These are phyloP conservation scores for Suhomyces taliae DNA, from an alignment of 1,139 yeast genomes.

Conservation along the genomic window DNA sequence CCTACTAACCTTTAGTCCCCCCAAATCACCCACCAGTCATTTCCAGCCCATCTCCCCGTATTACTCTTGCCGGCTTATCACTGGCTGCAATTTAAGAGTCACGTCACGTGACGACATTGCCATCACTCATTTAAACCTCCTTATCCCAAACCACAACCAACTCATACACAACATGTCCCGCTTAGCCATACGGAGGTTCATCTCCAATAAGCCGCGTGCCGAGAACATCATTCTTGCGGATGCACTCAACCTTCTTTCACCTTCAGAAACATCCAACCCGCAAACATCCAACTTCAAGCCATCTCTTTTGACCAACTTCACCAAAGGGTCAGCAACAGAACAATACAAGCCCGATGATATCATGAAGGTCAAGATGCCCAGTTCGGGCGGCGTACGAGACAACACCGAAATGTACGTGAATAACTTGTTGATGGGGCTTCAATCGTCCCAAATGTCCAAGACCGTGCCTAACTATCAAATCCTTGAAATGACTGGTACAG, in stretches of 20 bases:
- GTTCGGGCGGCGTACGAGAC: slow-evolving; percentile 5
- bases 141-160: not conserved
- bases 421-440: slow-evolving; percentile 22
- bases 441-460: slow-evolving; percentile 12
- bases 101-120: not conserved
- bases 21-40: too few relatives aligned
- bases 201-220: slow-evolving; percentile 12
- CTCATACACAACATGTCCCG: slow-evolving; percentile 1
- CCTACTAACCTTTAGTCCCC: too few relatives aligned
- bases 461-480: slow-evolving; percentile 10
- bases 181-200: slow-evolving; percentile 6
- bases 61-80: not conserved
- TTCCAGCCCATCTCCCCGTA: too few relatives aligned
- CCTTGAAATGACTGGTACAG: slow-evolving; percentile 20
- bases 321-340: slow-evolving; percentile 35
- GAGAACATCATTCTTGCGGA: slow-evolving; percentile 36
- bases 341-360: slow-evolving; percentile 22
- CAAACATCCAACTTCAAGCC: slow-evolving; percentile 28
- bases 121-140: not conserved
- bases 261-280: slow-evolving; percentile 11
- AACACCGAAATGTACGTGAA: slow-evolving; percentile 18
- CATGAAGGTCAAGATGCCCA: slow-evolving; percentile 13
- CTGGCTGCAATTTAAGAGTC: not conserved
- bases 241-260: slow-evolving; percentile 42
- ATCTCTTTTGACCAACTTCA: slow-evolving; percentile 33